Evolutionary conservation across 2,329 filamentous ascomycete species (phyloP).

Genomic region (Fusarium sp.): DNA sequence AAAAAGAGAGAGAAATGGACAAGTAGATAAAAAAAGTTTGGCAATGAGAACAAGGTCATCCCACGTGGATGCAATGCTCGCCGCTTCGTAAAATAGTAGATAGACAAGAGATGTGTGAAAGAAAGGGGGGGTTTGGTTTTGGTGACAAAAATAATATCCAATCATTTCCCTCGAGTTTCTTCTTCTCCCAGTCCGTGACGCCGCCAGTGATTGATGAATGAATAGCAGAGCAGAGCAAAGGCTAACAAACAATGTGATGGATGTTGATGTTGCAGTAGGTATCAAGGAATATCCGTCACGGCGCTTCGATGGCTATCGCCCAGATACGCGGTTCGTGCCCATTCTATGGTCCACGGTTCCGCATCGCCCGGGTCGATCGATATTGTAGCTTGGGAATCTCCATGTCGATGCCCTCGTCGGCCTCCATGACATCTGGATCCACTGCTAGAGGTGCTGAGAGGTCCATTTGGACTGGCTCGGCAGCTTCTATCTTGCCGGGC

Average conservation of each 20-base stretch:
- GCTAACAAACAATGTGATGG: constrained; percentile 19
- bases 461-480: constrained; percentile 30
- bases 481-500: constrained; percentile 39
- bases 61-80: constrained; percentile 27
- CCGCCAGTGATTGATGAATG: constrained; percentile 38
- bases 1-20: neutral
- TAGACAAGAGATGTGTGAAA: constrained; percentile 21
- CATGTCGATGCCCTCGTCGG: constrained; percentile 58
- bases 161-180: constrained; percentile 1
- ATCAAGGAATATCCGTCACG: constrained; percentile 10
- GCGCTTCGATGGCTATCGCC: constrained; percentile 32
- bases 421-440: constrained; percentile 50
- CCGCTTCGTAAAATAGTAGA: constrained; percentile 32
- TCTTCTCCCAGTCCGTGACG: constrained; percentile 31
- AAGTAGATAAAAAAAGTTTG: constrained; percentile 16
- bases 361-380: constrained; percentile 57
- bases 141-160: constrained; percentile 6
- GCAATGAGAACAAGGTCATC: constrained; percentile 26
- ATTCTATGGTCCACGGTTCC: constrained; percentile 46
- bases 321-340: constrained; percentile 36
- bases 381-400: constrained; percentile 55
- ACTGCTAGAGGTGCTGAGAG: constrained; percentile 47
- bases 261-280: constrained; percentile 11
- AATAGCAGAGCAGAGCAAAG: constrained; percentile 12
- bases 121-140: constrained; percentile 12